Percentiles rank a stretch among this genome's conserved stretches.
These are phyloP conservation scores for Fraxinus latifolia DNA, from an alignment of 305 asterid species.

Conservation along the genomic window DNA sequence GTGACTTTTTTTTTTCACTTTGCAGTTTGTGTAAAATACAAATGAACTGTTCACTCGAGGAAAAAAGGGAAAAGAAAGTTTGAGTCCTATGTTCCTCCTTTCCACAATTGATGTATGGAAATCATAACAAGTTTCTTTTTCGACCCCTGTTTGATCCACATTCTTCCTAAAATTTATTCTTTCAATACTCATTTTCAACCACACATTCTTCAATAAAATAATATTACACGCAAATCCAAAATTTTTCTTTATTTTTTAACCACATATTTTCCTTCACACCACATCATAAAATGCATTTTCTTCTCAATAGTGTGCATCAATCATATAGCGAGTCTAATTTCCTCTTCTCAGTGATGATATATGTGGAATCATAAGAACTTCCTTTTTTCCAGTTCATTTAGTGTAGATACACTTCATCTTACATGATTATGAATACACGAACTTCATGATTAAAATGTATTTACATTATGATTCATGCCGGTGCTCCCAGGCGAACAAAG, in stretches of 20 bases:
- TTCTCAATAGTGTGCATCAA: too few species aligned
- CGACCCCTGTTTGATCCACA: too few species aligned
- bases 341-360: not conserved
- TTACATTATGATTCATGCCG: not conserved
- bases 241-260: too few species aligned
- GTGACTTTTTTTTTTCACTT: not conserved
- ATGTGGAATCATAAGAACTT: not conserved
- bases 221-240: too few species aligned
- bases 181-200: too few species aligned
- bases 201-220: too few species aligned
- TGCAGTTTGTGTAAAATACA: not conserved
- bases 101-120: not conserved
- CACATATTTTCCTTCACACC: too few species aligned
- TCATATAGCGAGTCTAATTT: not conserved
- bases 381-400: not conserved
- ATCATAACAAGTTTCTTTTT: not conserved
- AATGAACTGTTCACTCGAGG: not conserved
- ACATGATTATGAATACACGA: not conserved
- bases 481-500: not conserved
- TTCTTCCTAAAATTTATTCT: too few species aligned
- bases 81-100: not conserved
- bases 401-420: not conserved
- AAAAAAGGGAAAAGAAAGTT: not conserved
- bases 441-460: not conserved
- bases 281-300: too few species aligned